Percentiles rank a stretch among this genome's conserved stretches.
Conservation (phyloP, 768 basidiomycete genomes). For the Boletus rubroflammeus region DNA sequence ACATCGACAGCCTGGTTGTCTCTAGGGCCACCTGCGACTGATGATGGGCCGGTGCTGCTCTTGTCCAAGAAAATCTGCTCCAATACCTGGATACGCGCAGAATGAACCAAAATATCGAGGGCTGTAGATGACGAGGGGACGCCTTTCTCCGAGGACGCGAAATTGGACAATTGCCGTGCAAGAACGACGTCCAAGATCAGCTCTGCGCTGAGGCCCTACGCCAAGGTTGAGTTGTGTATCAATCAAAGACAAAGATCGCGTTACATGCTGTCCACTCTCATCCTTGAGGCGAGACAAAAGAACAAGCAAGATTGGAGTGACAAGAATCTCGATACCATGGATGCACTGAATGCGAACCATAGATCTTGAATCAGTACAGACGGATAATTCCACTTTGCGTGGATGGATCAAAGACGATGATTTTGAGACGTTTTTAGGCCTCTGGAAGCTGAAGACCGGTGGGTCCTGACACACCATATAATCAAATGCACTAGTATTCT, state of each 20-base stretch:
- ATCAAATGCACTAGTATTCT: neutral
- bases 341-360: slow-evolving; percentile 38
- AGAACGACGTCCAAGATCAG: slow-evolving; percentile 42
- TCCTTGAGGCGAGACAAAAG: slow-evolving; percentile 43
- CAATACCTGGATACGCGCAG: slow-evolving; percentile 38
- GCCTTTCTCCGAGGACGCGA: slow-evolving; percentile 24
- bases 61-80: slow-evolving; percentile 40
- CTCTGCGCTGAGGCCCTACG: slow-evolving; percentile 37
- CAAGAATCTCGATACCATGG: slow-evolving; percentile 37
- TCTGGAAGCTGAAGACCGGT: slow-evolving; percentile 5
- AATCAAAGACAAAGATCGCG: slow-evolving; percentile 11
- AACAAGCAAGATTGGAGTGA: slow-evolving; percentile 57
- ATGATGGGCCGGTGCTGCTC: neutral
- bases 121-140: slow-evolving; percentile 18
- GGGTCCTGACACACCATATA: slow-evolving; percentile 10
- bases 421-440: neutral
- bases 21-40: neutral
- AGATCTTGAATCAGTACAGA: neutral
- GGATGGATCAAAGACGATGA: slow-evolving; percentile 2
- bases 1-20: slow-evolving; percentile 15
- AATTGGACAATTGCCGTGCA: slow-evolving; percentile 34
- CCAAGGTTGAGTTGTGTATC: slow-evolving; percentile 6
- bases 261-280: slow-evolving; percentile 46
- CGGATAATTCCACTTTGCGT: slow-evolving; percentile 1
- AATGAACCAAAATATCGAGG: slow-evolving; percentile 43